Conservation (phyloP, 345 rosid species). For the Lepidium didymum region DNA sequence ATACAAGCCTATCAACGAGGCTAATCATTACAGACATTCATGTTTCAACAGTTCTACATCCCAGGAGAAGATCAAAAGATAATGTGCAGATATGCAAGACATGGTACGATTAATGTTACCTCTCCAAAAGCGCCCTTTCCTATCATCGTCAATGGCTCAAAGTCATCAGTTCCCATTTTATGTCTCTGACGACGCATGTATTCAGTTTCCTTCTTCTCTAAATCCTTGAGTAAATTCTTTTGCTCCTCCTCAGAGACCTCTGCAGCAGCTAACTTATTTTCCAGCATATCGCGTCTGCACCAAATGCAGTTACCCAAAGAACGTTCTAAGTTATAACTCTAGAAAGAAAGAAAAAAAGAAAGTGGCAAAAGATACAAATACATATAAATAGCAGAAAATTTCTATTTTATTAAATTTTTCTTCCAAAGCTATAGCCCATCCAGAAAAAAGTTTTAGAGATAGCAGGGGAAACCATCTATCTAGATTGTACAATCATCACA, state of each 20-base stretch:
- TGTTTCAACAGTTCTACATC: neutral
- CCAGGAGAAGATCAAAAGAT: neutral
- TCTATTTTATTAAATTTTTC: neutral
- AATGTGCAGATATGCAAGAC: neutral
- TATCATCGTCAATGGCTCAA: slow-evolving; percentile 97
- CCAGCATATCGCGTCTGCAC: slow-evolving; percentile 77
- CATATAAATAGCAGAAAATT: neutral
- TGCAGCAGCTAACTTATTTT: slow-evolving; percentile 96
- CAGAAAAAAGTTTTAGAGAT: neutral
- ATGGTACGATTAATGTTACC: slow-evolving; percentile 36
- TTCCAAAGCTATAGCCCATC: neutral
- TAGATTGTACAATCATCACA: neutral
- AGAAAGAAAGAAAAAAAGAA: neutral
- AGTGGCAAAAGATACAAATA: neutral
- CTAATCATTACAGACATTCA: neutral
- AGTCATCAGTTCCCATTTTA: slow-evolving; percentile 98
- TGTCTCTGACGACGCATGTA: slow-evolving; percentile 96
- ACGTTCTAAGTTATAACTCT: neutral
- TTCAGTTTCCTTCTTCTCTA: slow-evolving; percentile 95
- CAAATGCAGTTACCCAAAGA: slow-evolving; percentile 17
- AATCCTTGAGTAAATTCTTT: slow-evolving; percentile 63
- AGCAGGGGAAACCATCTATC: neutral
- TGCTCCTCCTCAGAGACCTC: slow-evolving; percentile 97
- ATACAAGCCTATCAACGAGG: neutral
- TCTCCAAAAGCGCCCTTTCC: slow-evolving; percentile 99